Evolutionary conservation across 2,329 filamentous ascomycete genomes (phyloP).

Genomic region (Penicillium sp.): DNA sequence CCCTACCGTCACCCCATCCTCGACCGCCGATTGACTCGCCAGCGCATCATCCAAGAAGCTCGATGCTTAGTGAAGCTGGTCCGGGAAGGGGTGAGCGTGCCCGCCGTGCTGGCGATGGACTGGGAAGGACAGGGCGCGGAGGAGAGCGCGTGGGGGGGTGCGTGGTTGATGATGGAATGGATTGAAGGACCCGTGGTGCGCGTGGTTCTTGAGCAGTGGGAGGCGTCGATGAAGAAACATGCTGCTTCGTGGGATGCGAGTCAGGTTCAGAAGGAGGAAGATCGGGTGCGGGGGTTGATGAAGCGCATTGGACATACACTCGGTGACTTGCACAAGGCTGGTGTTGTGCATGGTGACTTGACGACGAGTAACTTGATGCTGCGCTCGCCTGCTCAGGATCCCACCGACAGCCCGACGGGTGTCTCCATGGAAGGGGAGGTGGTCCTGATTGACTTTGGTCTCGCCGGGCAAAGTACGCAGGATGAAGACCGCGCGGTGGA

Average conservation of each 20-base stretch:
- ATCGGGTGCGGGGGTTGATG: conserved; percentile 65
- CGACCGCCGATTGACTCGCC: conserved; percentile 82
- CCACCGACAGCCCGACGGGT: conserved; percentile 25
- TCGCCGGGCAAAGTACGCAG: conserved; percentile 76
- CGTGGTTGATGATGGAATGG: conserved; percentile 86
- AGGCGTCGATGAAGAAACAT: conserved; percentile 54
- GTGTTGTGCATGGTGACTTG: conserved; percentile 90
- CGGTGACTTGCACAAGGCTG: conserved; percentile 76
- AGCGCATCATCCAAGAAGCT: conserved; percentile 86
- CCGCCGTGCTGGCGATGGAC: conserved; percentile 73
- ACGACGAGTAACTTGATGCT: conserved; percentile 98
- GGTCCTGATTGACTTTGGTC: conserved; percentile 90
- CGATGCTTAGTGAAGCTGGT: conserved; percentile 79
- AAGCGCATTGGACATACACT: conserved; percentile 70
- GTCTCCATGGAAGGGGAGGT: conserved; percentile 68
- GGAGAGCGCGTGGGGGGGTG: conserved; percentile 62
- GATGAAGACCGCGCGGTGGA: conserved; percentile 96
- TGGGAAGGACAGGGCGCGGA: conserved; percentile 62
- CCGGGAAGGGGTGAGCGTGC: conserved; percentile 78
- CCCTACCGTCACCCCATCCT: conserved; percentile 89
- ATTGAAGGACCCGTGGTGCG: conserved; percentile 73
- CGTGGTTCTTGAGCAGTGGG: conserved; percentile 69
- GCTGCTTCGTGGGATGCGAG: conserved; percentile 35
- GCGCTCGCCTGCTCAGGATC: conserved; percentile 44
- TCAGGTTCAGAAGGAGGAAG: conserved; percentile 49